A percentile compares a stretch with the other conserved stretches of the same genome.
Conservation (phyloP, 2,329 filamentous ascomycete species). For the Colletotrichum tropicicola region DNA sequence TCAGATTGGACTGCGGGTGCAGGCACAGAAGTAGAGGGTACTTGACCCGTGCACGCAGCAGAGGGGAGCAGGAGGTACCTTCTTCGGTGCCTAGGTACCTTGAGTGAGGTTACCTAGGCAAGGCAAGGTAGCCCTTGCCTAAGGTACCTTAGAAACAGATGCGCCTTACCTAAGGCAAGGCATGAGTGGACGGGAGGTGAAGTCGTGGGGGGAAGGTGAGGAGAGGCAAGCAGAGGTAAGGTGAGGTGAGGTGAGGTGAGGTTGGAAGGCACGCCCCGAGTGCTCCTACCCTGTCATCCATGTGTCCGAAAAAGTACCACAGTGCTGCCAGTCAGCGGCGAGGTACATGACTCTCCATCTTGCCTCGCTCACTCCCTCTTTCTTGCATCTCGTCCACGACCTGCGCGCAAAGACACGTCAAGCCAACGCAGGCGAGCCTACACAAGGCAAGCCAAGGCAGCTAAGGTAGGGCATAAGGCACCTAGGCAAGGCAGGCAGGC, state of each 20-base stretch:
- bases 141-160: too few species aligned
- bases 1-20: constrained; percentile 1
- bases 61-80: neutral
- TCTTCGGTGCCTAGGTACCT: too few species aligned
- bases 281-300: neutral
- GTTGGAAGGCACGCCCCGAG: neutral
- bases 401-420: too few species aligned
- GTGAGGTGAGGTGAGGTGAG: neutral
- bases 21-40: constrained; percentile 7
- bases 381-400: neutral
- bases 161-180: neutral
- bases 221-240: neutral
- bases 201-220: neutral
- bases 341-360: too few species aligned
- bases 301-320: neutral
- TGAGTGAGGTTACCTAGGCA: too few species aligned
- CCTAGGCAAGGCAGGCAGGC: too few species aligned
- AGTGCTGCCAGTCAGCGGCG: neutral
- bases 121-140: too few species aligned
- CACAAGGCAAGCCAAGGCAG: too few species aligned
- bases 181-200: neutral
- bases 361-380: too few species aligned
- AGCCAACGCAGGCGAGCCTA: too few species aligned
- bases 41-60: constrained; percentile 8
- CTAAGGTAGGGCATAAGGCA: too few species aligned